These are phyloP conservation scores for Purpureocillium lavendulum DNA, from an alignment of 2,329 filamentous ascomycete species.

Conservation along the genomic window DNA sequence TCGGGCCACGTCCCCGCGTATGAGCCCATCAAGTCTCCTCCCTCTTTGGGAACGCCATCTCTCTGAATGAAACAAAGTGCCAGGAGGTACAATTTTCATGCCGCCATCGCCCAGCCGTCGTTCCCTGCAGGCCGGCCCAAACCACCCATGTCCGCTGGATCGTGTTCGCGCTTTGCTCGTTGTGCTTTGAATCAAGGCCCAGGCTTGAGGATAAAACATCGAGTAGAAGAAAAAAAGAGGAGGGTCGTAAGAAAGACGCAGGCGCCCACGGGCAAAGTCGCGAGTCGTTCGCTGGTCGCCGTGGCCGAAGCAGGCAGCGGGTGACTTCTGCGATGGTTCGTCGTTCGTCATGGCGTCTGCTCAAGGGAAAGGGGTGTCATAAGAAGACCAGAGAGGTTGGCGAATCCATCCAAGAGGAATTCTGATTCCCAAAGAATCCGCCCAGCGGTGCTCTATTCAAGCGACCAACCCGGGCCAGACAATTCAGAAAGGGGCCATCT, in stretches of 20 bases:
- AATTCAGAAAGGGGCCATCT: neutral
- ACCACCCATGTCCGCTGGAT: too few relatives aligned
- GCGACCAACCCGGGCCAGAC: conserved; percentile 7
- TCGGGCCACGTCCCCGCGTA: too few relatives aligned
- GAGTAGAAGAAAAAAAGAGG: conserved; percentile 9
- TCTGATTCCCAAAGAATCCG: neutral
- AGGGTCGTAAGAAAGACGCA: conserved; percentile 10
- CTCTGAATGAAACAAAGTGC: too few relatives aligned
- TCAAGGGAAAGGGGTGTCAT: conserved; percentile 1
- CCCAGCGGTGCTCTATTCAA: conserved; percentile 1
- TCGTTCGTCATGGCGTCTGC: too few relatives aligned
- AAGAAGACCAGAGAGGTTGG: conserved; percentile 5
- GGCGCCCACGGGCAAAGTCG: conserved; percentile 1
- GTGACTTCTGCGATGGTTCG: too few relatives aligned
- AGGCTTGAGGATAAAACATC: conserved; percentile 1
- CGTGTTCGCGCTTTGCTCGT: too few relatives aligned
- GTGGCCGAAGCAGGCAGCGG: too few relatives aligned
- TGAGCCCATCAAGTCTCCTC: too few relatives aligned
- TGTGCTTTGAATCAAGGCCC: neutral
- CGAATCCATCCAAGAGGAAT: conserved; percentile 2
- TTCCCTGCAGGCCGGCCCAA: too few relatives aligned
- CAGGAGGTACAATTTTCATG: too few relatives aligned
- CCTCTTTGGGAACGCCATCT: too few relatives aligned
- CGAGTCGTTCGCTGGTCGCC: neutral
- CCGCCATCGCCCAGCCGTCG: too few relatives aligned